A percentile compares a stretch with the other conserved stretches of the same genome.
phyloP scores from a whole-genome alignment of 805 yeast species.

The Hyphopichia homilentoma region DNA sequence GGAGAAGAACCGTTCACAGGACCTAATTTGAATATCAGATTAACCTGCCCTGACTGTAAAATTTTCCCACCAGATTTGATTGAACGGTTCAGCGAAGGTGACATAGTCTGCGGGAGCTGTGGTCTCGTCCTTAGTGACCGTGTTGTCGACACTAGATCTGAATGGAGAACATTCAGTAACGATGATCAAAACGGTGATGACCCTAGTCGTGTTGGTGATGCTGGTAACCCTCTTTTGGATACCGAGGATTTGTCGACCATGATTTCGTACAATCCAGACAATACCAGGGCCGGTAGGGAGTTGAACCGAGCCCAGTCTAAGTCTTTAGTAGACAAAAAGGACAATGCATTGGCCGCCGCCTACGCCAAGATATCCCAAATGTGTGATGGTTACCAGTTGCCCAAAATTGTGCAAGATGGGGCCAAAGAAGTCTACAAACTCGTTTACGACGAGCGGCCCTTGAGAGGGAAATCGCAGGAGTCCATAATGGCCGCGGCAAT shows the following conservation, averaged over 20 bases:
- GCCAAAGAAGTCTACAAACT: constrained; percentile 94
- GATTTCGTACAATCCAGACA: constrained; percentile 84
- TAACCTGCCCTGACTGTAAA: constrained; percentile 95
- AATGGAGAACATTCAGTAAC: constrained; percentile 97
- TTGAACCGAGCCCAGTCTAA: constrained; percentile 85
- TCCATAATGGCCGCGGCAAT: constrained; percentile 96
- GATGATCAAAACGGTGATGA: constrained; percentile 98
- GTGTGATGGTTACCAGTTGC: constrained; percentile 95
- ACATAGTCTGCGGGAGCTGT: constrained; percentile 96
- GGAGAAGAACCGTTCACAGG: constrained; percentile 45
- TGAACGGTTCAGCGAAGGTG: constrained; percentile 95
- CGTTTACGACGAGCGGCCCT: constrained; percentile 79
- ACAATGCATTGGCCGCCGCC: constrained; percentile 83
- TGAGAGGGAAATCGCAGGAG: constrained; percentile 90
- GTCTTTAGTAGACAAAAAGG: constrained; percentile 81
- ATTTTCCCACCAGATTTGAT: constrained; percentile 93
- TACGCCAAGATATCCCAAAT: constrained; percentile 88
- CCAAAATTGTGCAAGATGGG: constrained; percentile 94
- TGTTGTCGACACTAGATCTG: constrained; percentile 92
- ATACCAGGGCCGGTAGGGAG: constrained; percentile 83
- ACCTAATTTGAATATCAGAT: constrained; percentile 81
- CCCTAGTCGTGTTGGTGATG: constrained; percentile 99
- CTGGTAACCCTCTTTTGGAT: constrained; percentile 86
- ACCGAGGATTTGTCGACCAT: constrained; percentile 89
- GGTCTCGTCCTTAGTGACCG: constrained; percentile 90